Evolutionary conservation across 2,329 filamentous ascomycete species (phyloP).

Genomic region (Lasiodiplodia sp.): DNA sequence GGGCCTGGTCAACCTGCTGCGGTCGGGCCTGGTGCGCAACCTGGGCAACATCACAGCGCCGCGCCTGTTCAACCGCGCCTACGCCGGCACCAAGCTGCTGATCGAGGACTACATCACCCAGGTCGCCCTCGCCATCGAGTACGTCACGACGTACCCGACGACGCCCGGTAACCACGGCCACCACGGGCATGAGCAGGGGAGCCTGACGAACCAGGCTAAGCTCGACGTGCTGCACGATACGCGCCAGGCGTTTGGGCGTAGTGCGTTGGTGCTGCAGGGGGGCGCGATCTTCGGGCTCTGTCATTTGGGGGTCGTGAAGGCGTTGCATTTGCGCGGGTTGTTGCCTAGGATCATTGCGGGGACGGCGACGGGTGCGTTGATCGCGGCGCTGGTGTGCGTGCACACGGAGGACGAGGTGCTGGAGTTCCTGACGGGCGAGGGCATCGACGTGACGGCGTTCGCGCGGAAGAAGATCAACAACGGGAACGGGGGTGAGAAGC

Average conservation of each 20-base stretch:
- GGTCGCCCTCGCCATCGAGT: constrained; percentile 80
- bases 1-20: constrained; percentile 78
- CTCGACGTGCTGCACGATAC: constrained; percentile 87
- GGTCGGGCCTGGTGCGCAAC: constrained; percentile 80
- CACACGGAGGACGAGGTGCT: constrained; percentile 87
- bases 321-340: constrained; percentile 79
- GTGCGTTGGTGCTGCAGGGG: constrained; percentile 84
- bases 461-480: constrained; percentile 47
- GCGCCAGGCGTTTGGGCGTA: constrained; percentile 85
- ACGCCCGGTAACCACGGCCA: constrained; percentile 50
- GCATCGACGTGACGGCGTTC: constrained; percentile 85
- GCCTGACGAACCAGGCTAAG: constrained; percentile 77
- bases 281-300: constrained; percentile 91
- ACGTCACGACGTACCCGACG: constrained; percentile 74
- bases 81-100: constrained; percentile 86
- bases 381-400: constrained; percentile 85
- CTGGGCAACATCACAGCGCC: constrained; percentile 88
- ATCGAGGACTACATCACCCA: constrained; percentile 92
- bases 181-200: constrained; percentile 52
- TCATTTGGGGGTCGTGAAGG: constrained; percentile 89
- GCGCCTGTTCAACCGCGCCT: constrained; percentile 82
- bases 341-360: constrained; percentile 91
- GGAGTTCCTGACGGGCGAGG: constrained; percentile 76
- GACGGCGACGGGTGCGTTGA: constrained; percentile 87
- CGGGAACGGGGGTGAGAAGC: constrained; percentile 33